Evolutionary conservation across 768 basidiomycete genomes (phyloP).

Genomic region (Thelephora aurantiotincta): DNA sequence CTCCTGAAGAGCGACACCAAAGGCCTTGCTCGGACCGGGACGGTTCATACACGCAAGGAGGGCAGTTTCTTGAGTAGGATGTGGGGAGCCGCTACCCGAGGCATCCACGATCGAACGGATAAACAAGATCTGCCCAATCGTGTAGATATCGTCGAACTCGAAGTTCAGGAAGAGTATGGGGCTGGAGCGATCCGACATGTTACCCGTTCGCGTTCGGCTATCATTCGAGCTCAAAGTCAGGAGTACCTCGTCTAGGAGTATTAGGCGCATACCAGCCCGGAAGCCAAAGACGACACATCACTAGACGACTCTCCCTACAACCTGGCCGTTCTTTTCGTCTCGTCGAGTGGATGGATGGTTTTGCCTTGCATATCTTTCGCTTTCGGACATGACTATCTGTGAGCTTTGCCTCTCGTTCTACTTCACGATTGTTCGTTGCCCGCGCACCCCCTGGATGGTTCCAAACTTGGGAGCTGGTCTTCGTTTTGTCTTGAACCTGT

Average conservation of each 20-base stretch:
- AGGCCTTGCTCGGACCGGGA: conserved; percentile 8
- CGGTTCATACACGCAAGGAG: conserved; percentile 10
- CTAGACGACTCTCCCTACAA: not conserved
- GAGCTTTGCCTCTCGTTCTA: not conserved
- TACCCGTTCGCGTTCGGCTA: conserved; percentile 29
- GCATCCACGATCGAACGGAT: conserved; percentile 15
- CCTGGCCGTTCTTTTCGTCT: not conserved
- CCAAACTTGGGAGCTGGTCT: no score
- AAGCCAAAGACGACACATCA: not conserved
- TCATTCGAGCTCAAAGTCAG: conserved; percentile 18
- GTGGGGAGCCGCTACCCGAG: conserved; percentile 52
- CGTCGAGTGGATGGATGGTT: not conserved
- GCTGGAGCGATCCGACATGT: conserved; percentile 24
- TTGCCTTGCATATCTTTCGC: not conserved
- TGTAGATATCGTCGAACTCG: conserved; percentile 14
- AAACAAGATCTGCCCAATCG: conserved; percentile 12
- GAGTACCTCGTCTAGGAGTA: not conserved
- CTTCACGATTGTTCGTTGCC: not conserved
- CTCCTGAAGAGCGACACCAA: not conserved
- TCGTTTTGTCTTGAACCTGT: no score
- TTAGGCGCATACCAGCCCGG: not conserved
- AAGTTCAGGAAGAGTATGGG: conserved; percentile 15
- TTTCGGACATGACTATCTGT: not conserved
- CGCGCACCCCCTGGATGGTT: not conserved
- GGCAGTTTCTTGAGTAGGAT: conserved; percentile 56